A percentile compares a stretch with the other conserved stretches of the same genome.
phyloP scores from a whole-genome alignment of 106 monocot species.

The Acanthochlamys bracteata region DNA sequence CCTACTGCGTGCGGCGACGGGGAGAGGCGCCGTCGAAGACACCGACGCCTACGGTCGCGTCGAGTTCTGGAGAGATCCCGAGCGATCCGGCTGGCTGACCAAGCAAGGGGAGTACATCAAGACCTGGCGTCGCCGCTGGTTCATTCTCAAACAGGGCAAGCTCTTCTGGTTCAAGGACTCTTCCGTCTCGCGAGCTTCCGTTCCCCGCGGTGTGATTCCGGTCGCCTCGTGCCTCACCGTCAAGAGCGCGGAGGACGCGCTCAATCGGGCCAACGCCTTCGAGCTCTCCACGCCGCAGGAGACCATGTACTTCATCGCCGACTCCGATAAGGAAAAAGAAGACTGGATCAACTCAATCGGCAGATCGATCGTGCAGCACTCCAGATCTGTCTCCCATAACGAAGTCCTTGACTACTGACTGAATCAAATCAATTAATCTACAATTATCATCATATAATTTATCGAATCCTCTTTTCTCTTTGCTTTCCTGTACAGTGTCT shows the following conservation, averaged over 20 bases:
- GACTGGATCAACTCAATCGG: slow-evolving; percentile 21
- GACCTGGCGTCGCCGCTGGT: slow-evolving; percentile 9
- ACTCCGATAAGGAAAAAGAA: slow-evolving; percentile 12
- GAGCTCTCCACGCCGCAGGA: slow-evolving; percentile 24
- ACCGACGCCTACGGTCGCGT: not conserved
- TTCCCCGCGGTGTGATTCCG: slow-evolving; percentile 8
- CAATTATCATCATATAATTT: no score
- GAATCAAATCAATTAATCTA: not conserved
- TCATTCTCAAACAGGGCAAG: slow-evolving; percentile 10
- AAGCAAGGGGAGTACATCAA: slow-evolving; percentile 17
- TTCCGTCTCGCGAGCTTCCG: not conserved
- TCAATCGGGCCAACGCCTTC: slow-evolving; percentile 36
- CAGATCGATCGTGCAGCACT: slow-evolving; percentile 15
- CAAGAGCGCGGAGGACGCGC: slow-evolving; percentile 41
- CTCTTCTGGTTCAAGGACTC: slow-evolving; percentile 16
- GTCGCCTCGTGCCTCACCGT: slow-evolving; percentile 35
- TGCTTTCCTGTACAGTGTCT: no score
- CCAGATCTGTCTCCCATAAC: slow-evolving; percentile 4
- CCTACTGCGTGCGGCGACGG: not conserved
- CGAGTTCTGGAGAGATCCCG: slow-evolving; percentile 9
- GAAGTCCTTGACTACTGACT: slow-evolving; percentile 10
- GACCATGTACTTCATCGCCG: slow-evolving; percentile 17
- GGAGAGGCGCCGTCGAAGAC: not conserved
- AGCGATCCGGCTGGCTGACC: slow-evolving; percentile 6
- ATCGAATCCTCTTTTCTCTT: no score